Percentiles rank a stretch among this genome's conserved stretches.
Evolutionary conservation across 495 filamentous ascomycete species (phyloP).

Genomic region (Aspergillus baeticus): DNA sequence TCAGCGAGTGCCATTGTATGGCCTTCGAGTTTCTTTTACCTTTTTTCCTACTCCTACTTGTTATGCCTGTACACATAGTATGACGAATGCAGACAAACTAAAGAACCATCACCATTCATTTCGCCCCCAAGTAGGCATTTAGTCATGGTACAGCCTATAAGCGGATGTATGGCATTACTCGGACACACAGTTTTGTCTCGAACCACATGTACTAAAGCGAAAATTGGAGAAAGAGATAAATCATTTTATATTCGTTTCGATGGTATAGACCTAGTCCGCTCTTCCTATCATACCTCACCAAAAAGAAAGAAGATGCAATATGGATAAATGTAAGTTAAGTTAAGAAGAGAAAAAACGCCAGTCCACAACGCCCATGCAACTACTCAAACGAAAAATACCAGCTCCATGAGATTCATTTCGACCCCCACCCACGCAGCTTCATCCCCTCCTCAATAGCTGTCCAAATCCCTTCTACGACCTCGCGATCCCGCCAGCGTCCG

Average conservation of each 20-base stretch:
- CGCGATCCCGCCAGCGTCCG: slow-evolving; percentile 84
- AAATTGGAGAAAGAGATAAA: background rate
- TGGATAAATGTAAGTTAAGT: background rate
- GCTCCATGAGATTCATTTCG: slow-evolving; percentile 23
- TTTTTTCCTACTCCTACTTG: background rate
- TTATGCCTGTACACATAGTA: slow-evolving; percentile 9
- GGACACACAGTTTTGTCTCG: no score
- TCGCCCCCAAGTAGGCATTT: background rate
- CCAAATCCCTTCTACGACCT: slow-evolving; percentile 94
- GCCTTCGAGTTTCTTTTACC: background rate
- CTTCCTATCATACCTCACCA: no score
- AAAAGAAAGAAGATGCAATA: background rate
- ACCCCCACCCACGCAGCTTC: slow-evolving; percentile 79
- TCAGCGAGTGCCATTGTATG: slow-evolving; percentile 31
- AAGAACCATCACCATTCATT: background rate
- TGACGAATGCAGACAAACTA: slow-evolving; percentile 4
- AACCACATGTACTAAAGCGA: background rate
- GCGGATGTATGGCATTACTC: no score
- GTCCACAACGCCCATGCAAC: background rate
- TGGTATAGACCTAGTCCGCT: no score
- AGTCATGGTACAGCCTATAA: no score
- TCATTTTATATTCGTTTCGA: background rate
- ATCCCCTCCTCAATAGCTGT: slow-evolving; percentile 84
- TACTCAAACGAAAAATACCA: background rate
- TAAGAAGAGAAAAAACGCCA: background rate